Base-by-base conservation (phyloP, 1,284 basidiomycete genomes). In the Wallemia ichthyophaga region DNA sequence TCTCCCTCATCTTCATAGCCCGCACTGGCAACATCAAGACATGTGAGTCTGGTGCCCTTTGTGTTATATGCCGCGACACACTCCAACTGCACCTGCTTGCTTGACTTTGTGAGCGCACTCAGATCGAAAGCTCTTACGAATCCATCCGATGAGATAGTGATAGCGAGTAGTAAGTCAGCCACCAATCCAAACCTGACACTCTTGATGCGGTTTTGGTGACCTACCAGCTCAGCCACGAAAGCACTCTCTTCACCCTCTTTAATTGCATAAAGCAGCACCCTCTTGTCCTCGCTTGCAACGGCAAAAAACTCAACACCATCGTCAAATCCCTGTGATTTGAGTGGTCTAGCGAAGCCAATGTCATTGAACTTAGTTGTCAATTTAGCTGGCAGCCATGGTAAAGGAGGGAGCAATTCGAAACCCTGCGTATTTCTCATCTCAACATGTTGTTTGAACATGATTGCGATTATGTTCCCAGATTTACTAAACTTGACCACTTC, bases 221-320 rank as follows among this genome's bases (percentile, higher is more conserved):
- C 85, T 0, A 76, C 67, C 69, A 85, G 72, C 61, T 76, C 71
- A 1, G 80, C 82, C 28, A 83, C 69, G 13, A 80, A 68, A 1
- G 65, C 70, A 60, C 24, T 64, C 62, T 7, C 63, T 65, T 62
- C 64, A 13, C 63, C 55, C 25, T 64, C 62, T 21, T 67, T 64
- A 13, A 58, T 56, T 33, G 74, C 72, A 70, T 88, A 91, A 17
- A 87, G 71, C 1, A 84, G 76, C 1, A 85, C 72, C 62, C 81
- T 81, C 64, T 82, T 85, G 68, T 92, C 85, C 69, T 95, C 88
- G 1, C 82, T 85, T 1, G 79, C 84, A 9, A 81, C 82, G 32
- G 88, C 74, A 5, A 92, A 48, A 21, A 48, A 21, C n/a, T 48
- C 37, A 48, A 48, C 37, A 48, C n/a, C 37, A 21, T 48, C 37